phyloP scores from a whole-genome alignment of 1,284 basidiomycete genomes.

The Trichosporon ovoides region DNA sequence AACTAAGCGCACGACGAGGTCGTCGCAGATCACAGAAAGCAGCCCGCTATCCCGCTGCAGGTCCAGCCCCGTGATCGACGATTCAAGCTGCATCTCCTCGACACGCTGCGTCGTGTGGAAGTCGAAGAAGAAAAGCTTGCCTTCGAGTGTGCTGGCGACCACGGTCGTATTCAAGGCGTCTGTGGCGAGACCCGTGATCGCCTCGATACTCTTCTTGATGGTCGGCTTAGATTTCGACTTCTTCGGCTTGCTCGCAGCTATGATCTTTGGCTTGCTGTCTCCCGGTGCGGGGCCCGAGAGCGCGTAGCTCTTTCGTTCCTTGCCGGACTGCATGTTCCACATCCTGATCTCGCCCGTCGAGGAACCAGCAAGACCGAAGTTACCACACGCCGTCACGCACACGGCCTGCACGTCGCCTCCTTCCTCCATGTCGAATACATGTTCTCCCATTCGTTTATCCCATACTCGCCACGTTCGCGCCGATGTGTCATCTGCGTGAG shows the following conservation, averaged over 20 bases:
- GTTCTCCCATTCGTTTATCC: conserved; percentile 73
- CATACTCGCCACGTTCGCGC: conserved; percentile 82
- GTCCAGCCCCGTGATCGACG: conserved; percentile 64
- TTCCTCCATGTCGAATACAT: conserved; percentile 51
- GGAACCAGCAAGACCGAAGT: conserved; percentile 82
- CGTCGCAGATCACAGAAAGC: conserved; percentile 79
- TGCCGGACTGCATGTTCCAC: conserved; percentile 96
- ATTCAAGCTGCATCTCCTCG: conserved; percentile 62
- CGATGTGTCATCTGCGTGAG: conserved; percentile 72
- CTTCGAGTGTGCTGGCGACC: conserved; percentile 80
- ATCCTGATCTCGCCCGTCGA: conserved; percentile 72
- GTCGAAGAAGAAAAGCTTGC: conserved; percentile 89
- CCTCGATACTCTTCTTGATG: conserved; percentile 53
- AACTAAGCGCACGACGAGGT: conserved; percentile 73
- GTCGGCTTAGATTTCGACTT: conserved; percentile 48
- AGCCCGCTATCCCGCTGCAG: conserved; percentile 82
- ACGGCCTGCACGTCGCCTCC: conserved; percentile 59
- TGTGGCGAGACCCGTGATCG: conserved; percentile 74
- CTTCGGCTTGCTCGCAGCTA: conserved; percentile 27
- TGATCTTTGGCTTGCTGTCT: conserved; percentile 51
- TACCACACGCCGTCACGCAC: conserved; percentile 89
- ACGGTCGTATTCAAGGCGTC: conserved; percentile 79
- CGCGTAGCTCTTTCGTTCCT: conserved; percentile 70
- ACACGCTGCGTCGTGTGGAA: conserved; percentile 77
- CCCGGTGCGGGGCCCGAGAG: conserved; percentile 57